A percentile compares a stretch with the other conserved stretches of the same genome.
phyloP scores from a whole-genome alignment of 1,284 basidiomycete genomes.

The Earliella scabrosa region DNA sequence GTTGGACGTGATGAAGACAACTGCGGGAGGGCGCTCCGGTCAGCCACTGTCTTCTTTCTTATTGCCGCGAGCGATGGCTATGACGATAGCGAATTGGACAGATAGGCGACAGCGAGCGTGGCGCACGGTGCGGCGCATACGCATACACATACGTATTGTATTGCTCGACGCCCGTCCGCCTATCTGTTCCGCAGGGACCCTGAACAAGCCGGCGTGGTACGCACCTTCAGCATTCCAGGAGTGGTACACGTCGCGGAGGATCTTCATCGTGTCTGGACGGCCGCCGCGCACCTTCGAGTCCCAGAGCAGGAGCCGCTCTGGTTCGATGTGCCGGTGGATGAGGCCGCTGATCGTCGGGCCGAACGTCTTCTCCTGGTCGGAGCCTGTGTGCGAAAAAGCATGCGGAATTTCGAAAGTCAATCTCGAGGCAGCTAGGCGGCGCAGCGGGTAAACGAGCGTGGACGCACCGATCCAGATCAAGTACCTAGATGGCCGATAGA shows the following conservation, averaged over 20 bases:
- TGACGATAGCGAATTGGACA: background rate
- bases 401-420: conserved; percentile 15
- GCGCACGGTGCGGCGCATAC: background rate
- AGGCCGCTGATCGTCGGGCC: conserved; percentile 74
- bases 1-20: conserved; percentile 81
- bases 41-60: background rate
- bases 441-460: conserved; percentile 7
- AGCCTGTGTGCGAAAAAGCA: conserved; percentile 44
- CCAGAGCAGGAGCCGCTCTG: conserved; percentile 74
- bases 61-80: background rate
- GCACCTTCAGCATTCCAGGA: conserved; percentile 74
- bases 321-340: conserved; percentile 67
- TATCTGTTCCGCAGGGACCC: too few species aligned
- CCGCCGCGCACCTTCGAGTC: conserved; percentile 72
- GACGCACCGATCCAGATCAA: conserved; percentile 77
- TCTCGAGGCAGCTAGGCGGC: conserved; percentile 14
- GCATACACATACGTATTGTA: too few species aligned
- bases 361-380: conserved; percentile 79
- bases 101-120: conserved; percentile 1
- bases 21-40: conserved; percentile 37
- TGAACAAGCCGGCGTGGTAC: background rate
- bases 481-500: conserved; percentile 49
- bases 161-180: too few species aligned
- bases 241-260: conserved; percentile 67
- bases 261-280: conserved; percentile 77